Percentiles rank a stretch among this genome's conserved stretches.
These are phyloP conservation scores for Boletus subparvulus DNA, from an alignment of 768 basidiomycete genomes.

Conservation along the genomic window DNA sequence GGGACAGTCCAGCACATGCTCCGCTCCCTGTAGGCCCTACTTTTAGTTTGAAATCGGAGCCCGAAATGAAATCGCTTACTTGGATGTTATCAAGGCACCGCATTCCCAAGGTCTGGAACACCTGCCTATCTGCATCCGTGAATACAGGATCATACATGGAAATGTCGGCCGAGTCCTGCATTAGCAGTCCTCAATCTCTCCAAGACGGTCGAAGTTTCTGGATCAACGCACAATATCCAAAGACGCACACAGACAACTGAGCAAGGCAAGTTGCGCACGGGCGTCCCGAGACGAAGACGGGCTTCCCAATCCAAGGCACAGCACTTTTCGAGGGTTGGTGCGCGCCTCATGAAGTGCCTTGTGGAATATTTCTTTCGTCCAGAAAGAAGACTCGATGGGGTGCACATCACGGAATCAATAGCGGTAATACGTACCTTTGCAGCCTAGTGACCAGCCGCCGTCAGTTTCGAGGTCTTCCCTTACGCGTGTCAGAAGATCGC, in stretches of 20 bases:
- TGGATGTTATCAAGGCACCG: constrained; percentile 43
- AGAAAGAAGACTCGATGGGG: background rate
- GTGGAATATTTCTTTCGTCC: constrained; percentile 36
- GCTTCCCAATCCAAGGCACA: constrained; percentile 77
- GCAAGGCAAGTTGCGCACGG: constrained; percentile 66
- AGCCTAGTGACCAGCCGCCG: constrained; percentile 54
- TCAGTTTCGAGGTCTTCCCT: constrained; percentile 45
- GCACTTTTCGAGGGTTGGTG: constrained; percentile 35
- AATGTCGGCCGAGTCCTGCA: constrained; percentile 48
- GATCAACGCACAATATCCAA: constrained; percentile 58
- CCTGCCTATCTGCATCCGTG: constrained; percentile 53
- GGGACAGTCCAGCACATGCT: constrained; percentile 37
- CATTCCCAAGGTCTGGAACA: constrained; percentile 44
- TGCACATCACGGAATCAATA: constrained; percentile 10
- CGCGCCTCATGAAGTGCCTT: constrained; percentile 30
- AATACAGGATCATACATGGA: constrained; percentile 75
- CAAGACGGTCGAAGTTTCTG: constrained; percentile 12
- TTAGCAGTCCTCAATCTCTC: constrained; percentile 3
- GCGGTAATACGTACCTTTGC: constrained; percentile 47
- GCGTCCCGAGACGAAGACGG: constrained; percentile 62
- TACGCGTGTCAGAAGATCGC: constrained; percentile 41
- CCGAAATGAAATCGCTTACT: constrained; percentile 41
- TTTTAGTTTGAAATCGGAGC: constrained; percentile 8
- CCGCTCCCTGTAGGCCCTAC: constrained; percentile 31
- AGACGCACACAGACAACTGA: constrained; percentile 52